Percentiles rank a stretch among this genome's conserved stretches.
Evolutionary conservation across 2,329 filamentous ascomycete species (phyloP).

Genomic region (Cladosporium sp.): DNA sequence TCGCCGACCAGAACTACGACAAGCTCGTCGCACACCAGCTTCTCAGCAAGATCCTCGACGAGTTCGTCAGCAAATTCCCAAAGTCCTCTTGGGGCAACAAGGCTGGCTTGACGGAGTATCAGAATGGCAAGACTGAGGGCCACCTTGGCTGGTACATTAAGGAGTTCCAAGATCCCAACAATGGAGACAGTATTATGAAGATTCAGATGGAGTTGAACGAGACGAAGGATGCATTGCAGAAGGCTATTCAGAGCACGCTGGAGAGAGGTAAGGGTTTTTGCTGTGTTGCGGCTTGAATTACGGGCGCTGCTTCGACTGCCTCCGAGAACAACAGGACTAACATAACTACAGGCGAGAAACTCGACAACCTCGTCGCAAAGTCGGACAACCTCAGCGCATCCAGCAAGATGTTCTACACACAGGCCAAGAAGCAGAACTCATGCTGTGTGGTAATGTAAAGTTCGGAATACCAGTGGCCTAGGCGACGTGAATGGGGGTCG

Average conservation of each 20-base stretch:
- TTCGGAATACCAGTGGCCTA: conserved; percentile 1
- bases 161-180: conserved; percentile 79
- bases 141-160: conserved; percentile 50
- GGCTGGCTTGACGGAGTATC: conserved; percentile 71
- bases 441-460: conserved; percentile 53
- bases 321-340: too few relatives aligned
- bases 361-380: conserved; percentile 89
- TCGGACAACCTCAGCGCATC: conserved; percentile 83
- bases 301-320: too few relatives aligned
- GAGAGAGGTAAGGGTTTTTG: conserved; percentile 69
- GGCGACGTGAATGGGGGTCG: too few relatives aligned
- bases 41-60: conserved; percentile 79
- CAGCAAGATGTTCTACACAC: conserved; percentile 96
- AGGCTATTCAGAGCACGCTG: conserved; percentile 85
- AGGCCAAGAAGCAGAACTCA: conserved; percentile 59
- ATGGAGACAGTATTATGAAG: conserved; percentile 76
- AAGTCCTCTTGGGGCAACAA: conserved; percentile 59
- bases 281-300: too few relatives aligned
- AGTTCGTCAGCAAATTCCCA: conserved; percentile 75
- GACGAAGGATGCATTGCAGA: conserved; percentile 94
- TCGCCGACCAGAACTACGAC: conserved; percentile 16
- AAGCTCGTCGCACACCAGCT: conserved; percentile 70
- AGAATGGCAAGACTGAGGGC: conserved; percentile 3
- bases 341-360: conserved; percentile 72
- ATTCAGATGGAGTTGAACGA: conserved; percentile 96